Evolutionary conservation across 2,329 filamentous ascomycete genomes (phyloP).

Genomic region (Thielaviopsis ethacetica): DNA sequence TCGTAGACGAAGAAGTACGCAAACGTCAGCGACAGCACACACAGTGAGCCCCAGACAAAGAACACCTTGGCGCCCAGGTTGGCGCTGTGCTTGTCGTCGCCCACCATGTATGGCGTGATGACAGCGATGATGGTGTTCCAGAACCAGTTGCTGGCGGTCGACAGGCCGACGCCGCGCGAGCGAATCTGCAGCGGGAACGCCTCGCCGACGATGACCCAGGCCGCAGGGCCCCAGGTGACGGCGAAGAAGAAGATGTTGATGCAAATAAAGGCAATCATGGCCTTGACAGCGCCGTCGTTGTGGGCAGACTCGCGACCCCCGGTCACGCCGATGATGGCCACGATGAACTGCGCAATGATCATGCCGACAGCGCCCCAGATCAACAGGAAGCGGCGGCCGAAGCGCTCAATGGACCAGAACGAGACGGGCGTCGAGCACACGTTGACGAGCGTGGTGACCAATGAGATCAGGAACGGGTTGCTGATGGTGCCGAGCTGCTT

Average conservation of each 20-base stretch:
- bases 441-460: conserved; percentile 81
- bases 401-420: conserved; percentile 70
- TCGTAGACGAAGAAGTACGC: conserved; percentile 59
- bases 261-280: conserved; percentile 75
- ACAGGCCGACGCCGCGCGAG: conserved; percentile 71
- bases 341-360: conserved; percentile 75
- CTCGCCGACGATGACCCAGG: conserved; percentile 75
- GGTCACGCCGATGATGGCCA: conserved; percentile 57
- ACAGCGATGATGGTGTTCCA: conserved; percentile 64
- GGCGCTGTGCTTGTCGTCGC: conserved; percentile 32
- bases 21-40: conserved; percentile 42
- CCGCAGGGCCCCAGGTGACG: conserved; percentile 69
- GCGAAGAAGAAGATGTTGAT: conserved; percentile 93
- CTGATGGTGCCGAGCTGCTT: conserved; percentile 56
- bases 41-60: conserved; percentile 60
- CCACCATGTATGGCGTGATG: conserved; percentile 60
- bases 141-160: conserved; percentile 81
- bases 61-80: conserved; percentile 56
- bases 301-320: conserved; percentile 36
- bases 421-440: conserved; percentile 72
- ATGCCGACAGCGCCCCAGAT: conserved; percentile 67
- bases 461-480: conserved; percentile 67
- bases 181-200: conserved; percentile 82
- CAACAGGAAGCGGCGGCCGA: conserved; percentile 67
- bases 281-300: conserved; percentile 41